Conservation (phyloP, 129 eudicot species). For the Cynara cardunculus region DNA sequence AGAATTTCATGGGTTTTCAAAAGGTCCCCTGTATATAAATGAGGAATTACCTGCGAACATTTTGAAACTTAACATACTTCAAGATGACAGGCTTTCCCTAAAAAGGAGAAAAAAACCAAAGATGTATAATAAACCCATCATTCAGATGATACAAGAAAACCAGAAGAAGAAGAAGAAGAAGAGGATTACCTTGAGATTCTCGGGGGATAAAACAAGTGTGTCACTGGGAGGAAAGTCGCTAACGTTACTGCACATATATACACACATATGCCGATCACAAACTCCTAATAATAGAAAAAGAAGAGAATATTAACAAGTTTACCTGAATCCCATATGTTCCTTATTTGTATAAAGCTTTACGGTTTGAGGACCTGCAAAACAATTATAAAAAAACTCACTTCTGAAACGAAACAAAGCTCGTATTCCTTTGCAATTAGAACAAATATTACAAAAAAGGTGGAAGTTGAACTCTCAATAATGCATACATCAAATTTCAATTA, state of each 20-base stretch:
- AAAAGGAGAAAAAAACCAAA: slow-evolving; percentile 10
- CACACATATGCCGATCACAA: slow-evolving; percentile 12
- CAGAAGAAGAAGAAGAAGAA: neutral
- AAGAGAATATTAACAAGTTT: slow-evolving; percentile 12
- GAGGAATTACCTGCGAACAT: slow-evolving; percentile 74
- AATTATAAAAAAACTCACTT: neutral
- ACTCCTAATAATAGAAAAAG: neutral
- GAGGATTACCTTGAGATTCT: slow-evolving; percentile 59
- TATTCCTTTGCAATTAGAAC: no score
- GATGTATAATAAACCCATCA: neutral
- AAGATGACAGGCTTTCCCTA: slow-evolving; percentile 84
- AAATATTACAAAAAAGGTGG: no score
- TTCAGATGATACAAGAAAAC: neutral
- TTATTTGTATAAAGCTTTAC: slow-evolving; percentile 86
- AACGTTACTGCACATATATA: slow-evolving; percentile 61
- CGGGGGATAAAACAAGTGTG: slow-evolving; percentile 56
- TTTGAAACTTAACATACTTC: slow-evolving; percentile 96
- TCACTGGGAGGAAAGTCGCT: slow-evolving; percentile 89
- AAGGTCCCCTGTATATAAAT: no score
- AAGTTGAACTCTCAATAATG: no score
- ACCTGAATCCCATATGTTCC: slow-evolving; percentile 99
- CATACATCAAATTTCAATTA: no score
- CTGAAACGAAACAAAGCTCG: neutral
- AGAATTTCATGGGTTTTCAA: no score
- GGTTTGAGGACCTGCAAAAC: slow-evolving; percentile 71